phyloP scores from a whole-genome alignment of 2,329 filamentous ascomycete genomes.

The Aspergillus sp. region DNA sequence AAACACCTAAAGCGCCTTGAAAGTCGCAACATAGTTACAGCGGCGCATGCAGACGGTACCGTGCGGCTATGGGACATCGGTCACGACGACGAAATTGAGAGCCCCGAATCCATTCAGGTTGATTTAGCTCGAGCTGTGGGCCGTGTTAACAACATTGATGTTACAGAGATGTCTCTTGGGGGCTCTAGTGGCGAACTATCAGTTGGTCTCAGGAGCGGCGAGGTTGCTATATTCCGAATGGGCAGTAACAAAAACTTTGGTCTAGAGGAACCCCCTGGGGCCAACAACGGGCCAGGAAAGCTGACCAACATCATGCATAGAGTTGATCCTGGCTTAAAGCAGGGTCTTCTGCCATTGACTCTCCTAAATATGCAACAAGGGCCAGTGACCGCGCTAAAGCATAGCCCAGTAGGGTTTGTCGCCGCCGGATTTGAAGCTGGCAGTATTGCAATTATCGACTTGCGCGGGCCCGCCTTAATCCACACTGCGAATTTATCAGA shows the following conservation, averaged over 20 bases:
- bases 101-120: slow-evolving; percentile 75
- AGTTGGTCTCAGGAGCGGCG: slow-evolving; percentile 77
- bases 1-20: slow-evolving; percentile 75
- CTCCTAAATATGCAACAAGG: slow-evolving; percentile 83
- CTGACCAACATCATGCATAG: slow-evolving; percentile 73
- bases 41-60: slow-evolving; percentile 86
- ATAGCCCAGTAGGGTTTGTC: slow-evolving; percentile 92
- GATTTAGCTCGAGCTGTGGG: slow-evolving; percentile 81
- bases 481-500: slow-evolving; percentile 71
- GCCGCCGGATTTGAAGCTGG: slow-evolving; percentile 83
- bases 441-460: slow-evolving; percentile 76
- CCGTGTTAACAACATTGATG: slow-evolving; percentile 72
- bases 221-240: slow-evolving; percentile 85
- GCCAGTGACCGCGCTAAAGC: slow-evolving; percentile 72
- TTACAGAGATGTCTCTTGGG: slow-evolving; percentile 77
- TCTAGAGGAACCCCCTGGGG: slow-evolving; percentile 55
- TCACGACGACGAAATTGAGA: slow-evolving; percentile 90
- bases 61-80: slow-evolving; percentile 92
- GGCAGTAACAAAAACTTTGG: slow-evolving; percentile 74
- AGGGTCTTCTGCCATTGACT: slow-evolving; percentile 76
- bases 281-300: slow-evolving; percentile 63
- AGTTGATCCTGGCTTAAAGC: slow-evolving; percentile 70
- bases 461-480: slow-evolving; percentile 83
- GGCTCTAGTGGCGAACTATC: slow-evolving; percentile 81
- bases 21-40: slow-evolving; percentile 78